Conservation (phyloP, 345 rosid genomes). For the Citrus sp. region DNA sequence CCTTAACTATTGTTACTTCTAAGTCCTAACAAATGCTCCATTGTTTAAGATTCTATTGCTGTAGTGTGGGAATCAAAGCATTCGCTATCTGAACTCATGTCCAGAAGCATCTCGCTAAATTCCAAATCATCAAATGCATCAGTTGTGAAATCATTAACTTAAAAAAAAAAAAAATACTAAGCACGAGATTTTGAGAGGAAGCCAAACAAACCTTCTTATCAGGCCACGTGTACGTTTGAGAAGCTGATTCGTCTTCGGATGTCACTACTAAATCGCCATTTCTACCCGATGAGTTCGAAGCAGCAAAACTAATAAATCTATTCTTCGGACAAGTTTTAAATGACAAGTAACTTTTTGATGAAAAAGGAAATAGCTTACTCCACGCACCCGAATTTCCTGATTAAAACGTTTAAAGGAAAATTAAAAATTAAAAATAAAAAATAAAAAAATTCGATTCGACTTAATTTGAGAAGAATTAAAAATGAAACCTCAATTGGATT, state of each 20-base stretch:
- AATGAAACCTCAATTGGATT: neutral
- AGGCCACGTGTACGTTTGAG: conserved; percentile 46
- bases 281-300: conserved; percentile 20
- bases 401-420: neutral
- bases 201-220: conserved; percentile 33
- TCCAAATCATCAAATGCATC: neutral
- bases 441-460: too few species aligned
- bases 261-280: conserved; percentile 23
- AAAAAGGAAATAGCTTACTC: conserved; percentile 15
- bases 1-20: neutral
- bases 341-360: conserved; percentile 13
- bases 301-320: conserved; percentile 20
- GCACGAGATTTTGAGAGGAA: neutral
- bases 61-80: neutral
- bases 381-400: conserved; percentile 32
- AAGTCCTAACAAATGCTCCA: neutral
- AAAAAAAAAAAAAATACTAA: neutral
- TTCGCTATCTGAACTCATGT: too few species aligned
- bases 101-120: too few species aligned
- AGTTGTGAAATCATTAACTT: neutral
- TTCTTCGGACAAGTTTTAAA: neutral
- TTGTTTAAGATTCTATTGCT: neutral
- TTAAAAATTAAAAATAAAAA: too few species aligned
- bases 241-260: conserved; percentile 21
- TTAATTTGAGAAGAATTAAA: neutral